Conservation (phyloP, 2,329 filamentous ascomycete genomes). For the Aulographum hederae region DNA sequence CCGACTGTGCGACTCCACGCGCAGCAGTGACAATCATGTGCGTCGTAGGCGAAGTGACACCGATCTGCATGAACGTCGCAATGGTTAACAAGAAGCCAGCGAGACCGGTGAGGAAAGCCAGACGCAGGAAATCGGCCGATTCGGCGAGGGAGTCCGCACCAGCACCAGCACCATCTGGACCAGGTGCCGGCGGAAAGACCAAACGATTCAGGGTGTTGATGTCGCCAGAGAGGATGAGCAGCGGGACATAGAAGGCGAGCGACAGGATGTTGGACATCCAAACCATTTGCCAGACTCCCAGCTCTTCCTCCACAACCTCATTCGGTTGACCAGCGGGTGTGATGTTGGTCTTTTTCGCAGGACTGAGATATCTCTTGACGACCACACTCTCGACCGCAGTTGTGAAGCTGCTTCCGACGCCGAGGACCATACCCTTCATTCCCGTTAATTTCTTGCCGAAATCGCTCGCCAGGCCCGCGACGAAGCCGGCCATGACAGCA, state of each 20-base stretch:
- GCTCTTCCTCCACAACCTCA: too few species aligned
- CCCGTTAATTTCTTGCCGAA: conserved; percentile 1
- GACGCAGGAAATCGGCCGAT: background rate
- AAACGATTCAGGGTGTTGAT: background rate
- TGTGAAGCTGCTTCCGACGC: conserved; percentile 6
- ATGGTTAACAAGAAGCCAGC: conserved; percentile 4
- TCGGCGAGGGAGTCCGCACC: background rate
- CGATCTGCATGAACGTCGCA: conserved; percentile 5
- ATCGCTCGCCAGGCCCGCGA: conserved; percentile 3
- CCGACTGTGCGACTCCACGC: conserved; percentile 4
- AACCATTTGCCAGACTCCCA: conserved; percentile 5
- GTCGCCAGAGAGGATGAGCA: conserved; percentile 2
- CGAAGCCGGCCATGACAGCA: conserved; percentile 5
- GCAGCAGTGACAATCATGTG: conserved; percentile 7
- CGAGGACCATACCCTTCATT: conserved; percentile 1
- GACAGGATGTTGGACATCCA: conserved; percentile 3
- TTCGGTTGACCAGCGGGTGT: too few species aligned
- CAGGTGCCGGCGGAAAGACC: background rate
- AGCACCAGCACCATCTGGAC: background rate
- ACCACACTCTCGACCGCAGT: conserved; percentile 5
- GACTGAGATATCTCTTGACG: conserved; percentile 3
- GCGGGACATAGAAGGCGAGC: conserved; percentile 3
- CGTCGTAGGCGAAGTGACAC: conserved; percentile 4
- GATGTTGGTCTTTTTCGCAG: conserved; percentile 1
- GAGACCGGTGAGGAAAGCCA: conserved; percentile 2